These are phyloP conservation scores for Trichoderma lentiforme DNA, from an alignment of 2,329 filamentous ascomycete genomes.

Conservation along the genomic window DNA sequence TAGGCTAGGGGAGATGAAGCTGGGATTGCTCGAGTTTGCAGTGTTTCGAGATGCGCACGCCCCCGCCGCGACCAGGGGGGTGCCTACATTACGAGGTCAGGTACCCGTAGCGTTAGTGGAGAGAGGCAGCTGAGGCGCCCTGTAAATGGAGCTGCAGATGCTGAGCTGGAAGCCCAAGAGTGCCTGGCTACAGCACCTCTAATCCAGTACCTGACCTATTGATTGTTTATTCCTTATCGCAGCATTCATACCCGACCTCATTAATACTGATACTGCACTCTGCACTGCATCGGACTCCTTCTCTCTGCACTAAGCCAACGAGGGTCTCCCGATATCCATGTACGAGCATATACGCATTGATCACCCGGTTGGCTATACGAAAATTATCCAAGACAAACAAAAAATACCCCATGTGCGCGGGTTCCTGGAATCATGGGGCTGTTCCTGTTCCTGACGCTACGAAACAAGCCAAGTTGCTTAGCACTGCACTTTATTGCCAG, in stretches of 20 bases:
- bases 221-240: not conserved
- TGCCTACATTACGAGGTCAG: not conserved
- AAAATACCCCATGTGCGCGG: not conserved
- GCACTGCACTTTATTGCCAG: not conserved
- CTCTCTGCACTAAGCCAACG: not conserved
- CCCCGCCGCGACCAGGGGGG: not conserved
- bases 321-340: not conserved
- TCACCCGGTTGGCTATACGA: not conserved
- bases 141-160: not conserved
- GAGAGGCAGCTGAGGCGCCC: not conserved
- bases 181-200: not conserved
- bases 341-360: not conserved
- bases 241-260: not conserved
- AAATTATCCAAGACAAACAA: not conserved
- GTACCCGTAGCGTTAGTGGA: not conserved
- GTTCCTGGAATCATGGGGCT: conserved; percentile 4
- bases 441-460: conserved; percentile 13
- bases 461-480: conserved; percentile 7
- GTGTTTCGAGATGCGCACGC: conserved; percentile 14
- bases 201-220: not conserved
- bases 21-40: conserved; percentile 11
- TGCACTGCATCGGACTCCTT: not conserved
- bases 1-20: conserved; percentile 1
- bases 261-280: not conserved
- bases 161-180: not conserved